Evolutionary conservation across 176 grass and related monocot species (phyloP).

Genomic region (Carex littledalei): DNA sequence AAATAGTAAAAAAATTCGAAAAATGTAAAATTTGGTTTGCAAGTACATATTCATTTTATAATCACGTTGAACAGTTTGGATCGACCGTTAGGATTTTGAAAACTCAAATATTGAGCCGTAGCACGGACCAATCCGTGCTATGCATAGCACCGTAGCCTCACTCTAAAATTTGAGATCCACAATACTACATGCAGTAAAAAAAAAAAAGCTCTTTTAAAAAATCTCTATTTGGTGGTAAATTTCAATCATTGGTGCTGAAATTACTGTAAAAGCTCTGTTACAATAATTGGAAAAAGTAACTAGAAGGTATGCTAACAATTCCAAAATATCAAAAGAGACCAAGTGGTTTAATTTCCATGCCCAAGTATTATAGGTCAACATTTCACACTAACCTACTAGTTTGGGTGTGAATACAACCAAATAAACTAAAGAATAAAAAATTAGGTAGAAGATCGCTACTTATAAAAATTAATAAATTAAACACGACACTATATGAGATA

Average conservation of each 20-base stretch:
- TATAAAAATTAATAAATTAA: not conserved
- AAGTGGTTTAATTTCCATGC: not conserved
- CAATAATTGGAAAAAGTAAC: conserved; percentile 4
- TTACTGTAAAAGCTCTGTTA: not conserved
- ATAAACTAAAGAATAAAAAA: not conserved
- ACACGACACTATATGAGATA: not conserved
- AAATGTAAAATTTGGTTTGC: no score
- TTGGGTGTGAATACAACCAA: conserved; percentile 6
- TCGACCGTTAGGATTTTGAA: no score
- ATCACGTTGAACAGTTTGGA: no score
- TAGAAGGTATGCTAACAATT: not conserved
- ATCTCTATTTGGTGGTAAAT: not conserved
- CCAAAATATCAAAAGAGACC: not conserved
- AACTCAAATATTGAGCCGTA: no score
- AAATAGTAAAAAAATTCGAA: no score
- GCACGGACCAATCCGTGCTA: no score
- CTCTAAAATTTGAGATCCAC: not conserved
- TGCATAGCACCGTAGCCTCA: no score
- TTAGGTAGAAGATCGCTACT: not conserved
- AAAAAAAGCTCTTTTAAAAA: not conserved
- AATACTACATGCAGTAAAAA: conserved; percentile 2
- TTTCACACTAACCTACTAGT: conserved; percentile 23
- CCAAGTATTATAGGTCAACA: conserved; percentile 1
- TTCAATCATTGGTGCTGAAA: conserved; percentile 7
- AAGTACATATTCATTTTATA: no score